Conservation (phyloP, 257 asterid genomes). For the Scutellaria galericulata region DNA sequence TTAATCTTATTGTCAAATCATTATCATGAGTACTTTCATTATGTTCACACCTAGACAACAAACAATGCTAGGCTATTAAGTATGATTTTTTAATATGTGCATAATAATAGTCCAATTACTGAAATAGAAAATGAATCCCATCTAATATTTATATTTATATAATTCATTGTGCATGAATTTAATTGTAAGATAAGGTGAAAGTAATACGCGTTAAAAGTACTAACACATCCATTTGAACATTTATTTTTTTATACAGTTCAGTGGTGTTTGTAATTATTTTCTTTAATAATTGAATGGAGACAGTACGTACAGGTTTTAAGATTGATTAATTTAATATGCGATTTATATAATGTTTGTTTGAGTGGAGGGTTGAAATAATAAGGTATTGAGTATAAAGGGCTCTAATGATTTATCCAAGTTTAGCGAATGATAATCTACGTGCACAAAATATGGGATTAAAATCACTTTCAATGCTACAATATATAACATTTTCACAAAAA, state of each 20-base stretch:
- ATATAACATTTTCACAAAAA: too few species aligned
- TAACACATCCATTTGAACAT: background rate
- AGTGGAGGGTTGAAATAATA: background rate
- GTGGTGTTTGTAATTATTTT: background rate
- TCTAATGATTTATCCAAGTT: slow-evolving; percentile 1
- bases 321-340: slow-evolving; percentile 7
- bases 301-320: slow-evolving; percentile 3
- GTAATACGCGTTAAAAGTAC: background rate
- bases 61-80: too few species aligned
- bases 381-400: slow-evolving; percentile 16
- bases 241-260: background rate
- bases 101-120: too few species aligned
- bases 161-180: background rate
- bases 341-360: background rate
- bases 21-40: too few species aligned
- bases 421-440: too few species aligned
- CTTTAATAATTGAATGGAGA: background rate
- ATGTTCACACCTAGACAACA: background rate
- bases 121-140: too few species aligned
- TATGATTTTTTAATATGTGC: too few species aligned
- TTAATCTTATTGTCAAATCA: background rate
- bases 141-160: background rate
- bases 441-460: too few species aligned
- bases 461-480: too few species aligned
- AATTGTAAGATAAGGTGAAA: background rate